Evolutionary conservation across 2,329 filamentous ascomycete species (phyloP).

Genomic region (Didymella sp.): DNA sequence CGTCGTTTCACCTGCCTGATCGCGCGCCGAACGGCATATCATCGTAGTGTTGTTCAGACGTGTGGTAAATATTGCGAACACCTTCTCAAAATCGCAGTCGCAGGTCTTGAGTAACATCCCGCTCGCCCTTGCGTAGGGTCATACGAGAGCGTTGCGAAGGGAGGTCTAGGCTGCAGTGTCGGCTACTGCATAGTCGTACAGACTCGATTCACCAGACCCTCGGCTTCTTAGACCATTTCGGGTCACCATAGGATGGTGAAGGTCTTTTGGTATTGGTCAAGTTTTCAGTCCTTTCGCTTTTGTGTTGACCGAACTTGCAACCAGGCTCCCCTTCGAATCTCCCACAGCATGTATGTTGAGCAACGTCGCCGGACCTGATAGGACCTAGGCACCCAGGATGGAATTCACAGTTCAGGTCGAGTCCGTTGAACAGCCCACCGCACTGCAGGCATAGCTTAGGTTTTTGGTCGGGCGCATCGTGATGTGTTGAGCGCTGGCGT

Average conservation of each 20-base stretch:
- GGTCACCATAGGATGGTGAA: constrained; percentile 1
- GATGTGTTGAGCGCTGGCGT: not conserved
- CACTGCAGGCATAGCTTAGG: constrained; percentile 25
- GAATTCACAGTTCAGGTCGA: constrained; percentile 20
- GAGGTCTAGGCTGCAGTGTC: not conserved
- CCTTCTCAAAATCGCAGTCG: not conserved
- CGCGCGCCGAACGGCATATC: not conserved
- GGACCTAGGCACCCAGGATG: constrained; percentile 23
- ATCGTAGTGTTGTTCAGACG: not conserved
- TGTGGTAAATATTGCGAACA: too few relatives aligned
- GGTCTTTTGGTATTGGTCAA: constrained; percentile 1
- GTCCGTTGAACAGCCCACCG: constrained; percentile 14
- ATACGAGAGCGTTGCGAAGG: constrained; percentile 9
- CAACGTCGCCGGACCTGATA: not conserved
- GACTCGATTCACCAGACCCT: constrained; percentile 6
- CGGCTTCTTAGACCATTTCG: constrained; percentile 8
- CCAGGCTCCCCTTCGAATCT: constrained; percentile 17
- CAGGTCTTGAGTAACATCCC: not conserved
- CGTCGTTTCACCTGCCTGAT: not conserved
- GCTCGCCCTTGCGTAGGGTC: constrained; percentile 7
- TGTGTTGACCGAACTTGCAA: constrained; percentile 23
- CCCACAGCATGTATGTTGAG: constrained; percentile 22
- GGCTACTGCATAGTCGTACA: constrained; percentile 10
- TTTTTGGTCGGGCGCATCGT: not conserved
- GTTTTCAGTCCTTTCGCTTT: not conserved